A percentile compares a stretch with the other conserved stretches of the same genome.
Evolutionary conservation across 768 basidiomycete species (phyloP).

Genomic region (Leccinum obscurum): DNA sequence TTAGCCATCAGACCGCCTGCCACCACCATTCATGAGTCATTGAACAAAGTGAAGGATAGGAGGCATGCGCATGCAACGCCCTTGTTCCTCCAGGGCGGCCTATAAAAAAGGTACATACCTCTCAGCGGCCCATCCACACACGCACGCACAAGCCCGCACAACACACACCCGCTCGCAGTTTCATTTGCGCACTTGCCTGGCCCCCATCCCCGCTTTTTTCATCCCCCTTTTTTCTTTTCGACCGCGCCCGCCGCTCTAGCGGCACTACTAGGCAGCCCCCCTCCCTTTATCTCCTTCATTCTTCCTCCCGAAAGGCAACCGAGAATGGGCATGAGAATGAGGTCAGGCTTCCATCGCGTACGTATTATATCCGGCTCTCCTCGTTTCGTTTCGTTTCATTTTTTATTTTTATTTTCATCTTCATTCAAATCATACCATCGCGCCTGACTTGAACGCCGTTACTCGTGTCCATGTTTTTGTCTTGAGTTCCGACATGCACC

Average conservation of each 20-base stretch:
- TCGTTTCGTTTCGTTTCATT: neutral
- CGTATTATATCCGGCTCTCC: neutral
- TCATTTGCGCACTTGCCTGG: neutral
- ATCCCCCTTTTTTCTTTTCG: neutral
- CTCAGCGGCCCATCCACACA: neutral
- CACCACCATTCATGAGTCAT: slow-evolving; percentile 3
- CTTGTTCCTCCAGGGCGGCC: slow-evolving; percentile 9
- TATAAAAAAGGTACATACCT: slow-evolving; percentile 12
- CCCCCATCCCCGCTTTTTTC: neutral
- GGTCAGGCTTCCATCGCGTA: slow-evolving; percentile 12
- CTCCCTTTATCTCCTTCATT: neutral
- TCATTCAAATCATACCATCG: neutral
- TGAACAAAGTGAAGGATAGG: neutral
- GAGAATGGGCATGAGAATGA: slow-evolving; percentile 13
- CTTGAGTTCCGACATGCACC: slow-evolving; percentile 7
- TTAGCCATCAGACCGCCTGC: neutral
- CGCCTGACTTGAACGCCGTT: neutral
- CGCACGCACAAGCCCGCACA: neutral
- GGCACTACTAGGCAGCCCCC: neutral
- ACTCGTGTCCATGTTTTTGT: neutral
- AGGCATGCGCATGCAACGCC: slow-evolving; percentile 7
- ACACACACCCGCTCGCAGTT: slow-evolving; percentile 2
- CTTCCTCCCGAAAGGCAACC: neutral
- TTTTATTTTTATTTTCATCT: neutral
- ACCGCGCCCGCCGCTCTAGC: neutral